phyloP scores from a whole-genome alignment of 2,329 filamentous ascomycete genomes.

The Aureobasidium sp. region DNA sequence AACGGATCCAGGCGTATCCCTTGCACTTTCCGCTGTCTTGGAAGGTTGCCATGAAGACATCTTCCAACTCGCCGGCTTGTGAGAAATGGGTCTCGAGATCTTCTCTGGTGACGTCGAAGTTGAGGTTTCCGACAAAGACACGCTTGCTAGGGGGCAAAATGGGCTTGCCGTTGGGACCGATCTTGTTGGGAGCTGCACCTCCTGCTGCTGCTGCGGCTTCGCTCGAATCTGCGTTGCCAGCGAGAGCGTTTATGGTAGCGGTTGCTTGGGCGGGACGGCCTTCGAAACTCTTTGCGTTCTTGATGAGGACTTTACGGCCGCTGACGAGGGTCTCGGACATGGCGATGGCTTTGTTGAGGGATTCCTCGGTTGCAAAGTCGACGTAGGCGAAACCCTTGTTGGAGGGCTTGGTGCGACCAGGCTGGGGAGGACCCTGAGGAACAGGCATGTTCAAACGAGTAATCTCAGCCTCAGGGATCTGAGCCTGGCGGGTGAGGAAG shows the following conservation, averaged over 20 bases:
- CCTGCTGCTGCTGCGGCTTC: slow-evolving; percentile 19
- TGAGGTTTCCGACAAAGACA: slow-evolving; percentile 65
- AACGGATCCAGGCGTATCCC: slow-evolving; percentile 92
- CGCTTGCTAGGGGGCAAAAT: slow-evolving; percentile 62
- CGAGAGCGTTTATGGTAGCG: slow-evolving; percentile 15
- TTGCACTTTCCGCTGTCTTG: slow-evolving; percentile 98
- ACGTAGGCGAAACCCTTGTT: slow-evolving; percentile 98
- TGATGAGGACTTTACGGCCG: slow-evolving; percentile 80
- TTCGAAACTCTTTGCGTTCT: slow-evolving; percentile 81
- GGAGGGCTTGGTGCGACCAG: slow-evolving; percentile 36
- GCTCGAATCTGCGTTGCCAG: slow-evolving; percentile 22
- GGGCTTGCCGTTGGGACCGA: slow-evolving; percentile 40
- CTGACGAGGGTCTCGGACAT: slow-evolving; percentile 75
- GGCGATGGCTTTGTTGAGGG: slow-evolving; percentile 67
- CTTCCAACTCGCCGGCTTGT: slow-evolving; percentile 73
- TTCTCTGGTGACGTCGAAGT: slow-evolving; percentile 56
- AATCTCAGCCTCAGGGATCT: slow-evolving; percentile 55
- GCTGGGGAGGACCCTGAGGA: slow-evolving; percentile 33
- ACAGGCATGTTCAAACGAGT: slow-evolving; percentile 76
- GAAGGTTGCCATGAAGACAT: slow-evolving; percentile 86
- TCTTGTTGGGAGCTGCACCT: slow-evolving; percentile 25
- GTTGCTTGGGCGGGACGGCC: slow-evolving; percentile 68
- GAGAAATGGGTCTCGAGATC: slow-evolving; percentile 71
- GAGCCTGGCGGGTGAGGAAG: slow-evolving; percentile 66
- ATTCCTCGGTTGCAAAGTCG: slow-evolving; percentile 65